Evolutionary conservation across 2,329 filamentous ascomycete species (phyloP).

Genomic region (Sporothrix luriei): DNA sequence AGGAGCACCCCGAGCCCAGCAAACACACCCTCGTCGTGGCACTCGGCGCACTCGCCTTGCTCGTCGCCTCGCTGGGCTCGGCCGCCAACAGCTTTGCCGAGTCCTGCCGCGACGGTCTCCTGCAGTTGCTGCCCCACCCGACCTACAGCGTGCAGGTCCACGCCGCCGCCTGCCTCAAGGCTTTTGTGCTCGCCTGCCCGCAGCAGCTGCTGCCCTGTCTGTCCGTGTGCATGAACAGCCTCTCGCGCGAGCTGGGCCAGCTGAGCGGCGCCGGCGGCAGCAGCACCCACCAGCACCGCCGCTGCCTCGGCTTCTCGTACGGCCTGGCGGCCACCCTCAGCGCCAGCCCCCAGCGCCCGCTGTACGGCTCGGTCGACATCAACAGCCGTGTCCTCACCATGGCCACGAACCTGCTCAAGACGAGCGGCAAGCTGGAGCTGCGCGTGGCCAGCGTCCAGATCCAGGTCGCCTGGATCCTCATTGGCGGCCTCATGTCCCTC

Average conservation of each 20-base stretch:
- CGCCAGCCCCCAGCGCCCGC: constrained; percentile 80
- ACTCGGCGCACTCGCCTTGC: constrained; percentile 74
- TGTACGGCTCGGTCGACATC: constrained; percentile 94
- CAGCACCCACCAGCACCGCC: constrained; percentile 55
- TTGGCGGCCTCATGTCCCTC: constrained; percentile 93
- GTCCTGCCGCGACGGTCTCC: constrained; percentile 77
- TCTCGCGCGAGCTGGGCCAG: constrained; percentile 80
- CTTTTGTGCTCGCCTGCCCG: constrained; percentile 86
- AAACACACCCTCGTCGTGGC: constrained; percentile 83
- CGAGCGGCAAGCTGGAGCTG: constrained; percentile 85
- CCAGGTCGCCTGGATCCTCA: constrained; percentile 96
- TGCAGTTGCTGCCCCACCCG: constrained; percentile 90
- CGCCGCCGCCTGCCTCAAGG: constrained; percentile 80
- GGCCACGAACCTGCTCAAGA: constrained; percentile 89
- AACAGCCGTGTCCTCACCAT: constrained; percentile 89
- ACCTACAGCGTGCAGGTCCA: constrained; percentile 96
- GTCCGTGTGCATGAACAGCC: constrained; percentile 94
- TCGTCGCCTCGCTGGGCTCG: constrained; percentile 79
- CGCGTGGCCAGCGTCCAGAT: constrained; percentile 92
- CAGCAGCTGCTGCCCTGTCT: constrained; percentile 89
- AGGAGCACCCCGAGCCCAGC: constrained; percentile 82
- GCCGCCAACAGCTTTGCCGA: constrained; percentile 80
- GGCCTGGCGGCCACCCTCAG: constrained; percentile 88
- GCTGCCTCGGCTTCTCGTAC: constrained; percentile 89
- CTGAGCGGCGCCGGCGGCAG: constrained; percentile 75